Conservation (phyloP, 306 rosid species). For the Abrus precatorius region DNA sequence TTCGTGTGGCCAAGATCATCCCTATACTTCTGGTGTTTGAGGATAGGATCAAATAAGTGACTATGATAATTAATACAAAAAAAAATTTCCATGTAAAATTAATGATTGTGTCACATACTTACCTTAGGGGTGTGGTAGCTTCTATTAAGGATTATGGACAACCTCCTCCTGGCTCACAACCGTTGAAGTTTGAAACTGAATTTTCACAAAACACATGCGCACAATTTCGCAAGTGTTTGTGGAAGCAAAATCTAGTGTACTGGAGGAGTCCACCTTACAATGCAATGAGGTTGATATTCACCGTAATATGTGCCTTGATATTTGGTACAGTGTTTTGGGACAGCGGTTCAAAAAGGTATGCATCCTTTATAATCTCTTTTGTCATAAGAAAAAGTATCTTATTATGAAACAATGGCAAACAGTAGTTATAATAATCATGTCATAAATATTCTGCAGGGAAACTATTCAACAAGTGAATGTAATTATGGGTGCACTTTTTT, state of each 20-base stretch:
- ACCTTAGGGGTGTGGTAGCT: conserved; percentile 69
- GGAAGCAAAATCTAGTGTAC: conserved; percentile 91
- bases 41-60: neutral
- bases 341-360: conserved; percentile 71
- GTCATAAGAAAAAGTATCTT: conserved; percentile 16
- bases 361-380: conserved; percentile 10
- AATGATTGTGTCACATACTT: conserved; percentile 32
- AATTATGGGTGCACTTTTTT: conserved; percentile 84
- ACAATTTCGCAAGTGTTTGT: conserved; percentile 67
- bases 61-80: neutral
- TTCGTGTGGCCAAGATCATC: neutral
- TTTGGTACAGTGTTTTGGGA: conserved; percentile 80
- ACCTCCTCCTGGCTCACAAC: conserved; percentile 69
- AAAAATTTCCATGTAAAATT: neutral
- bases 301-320: conserved; percentile 67
- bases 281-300: conserved; percentile 75
- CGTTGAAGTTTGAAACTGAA: conserved; percentile 68
- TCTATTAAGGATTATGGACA: conserved; percentile 55
- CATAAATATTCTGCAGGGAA: conserved; percentile 57
- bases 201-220: conserved; percentile 60
- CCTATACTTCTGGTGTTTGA: neutral
- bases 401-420: conserved; percentile 12
- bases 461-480: conserved; percentile 65
- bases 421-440: conserved; percentile 20
- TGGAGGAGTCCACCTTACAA: conserved; percentile 93